Conservation (phyloP, 768 basidiomycete genomes). For the Floccularia luteovirens region DNA sequence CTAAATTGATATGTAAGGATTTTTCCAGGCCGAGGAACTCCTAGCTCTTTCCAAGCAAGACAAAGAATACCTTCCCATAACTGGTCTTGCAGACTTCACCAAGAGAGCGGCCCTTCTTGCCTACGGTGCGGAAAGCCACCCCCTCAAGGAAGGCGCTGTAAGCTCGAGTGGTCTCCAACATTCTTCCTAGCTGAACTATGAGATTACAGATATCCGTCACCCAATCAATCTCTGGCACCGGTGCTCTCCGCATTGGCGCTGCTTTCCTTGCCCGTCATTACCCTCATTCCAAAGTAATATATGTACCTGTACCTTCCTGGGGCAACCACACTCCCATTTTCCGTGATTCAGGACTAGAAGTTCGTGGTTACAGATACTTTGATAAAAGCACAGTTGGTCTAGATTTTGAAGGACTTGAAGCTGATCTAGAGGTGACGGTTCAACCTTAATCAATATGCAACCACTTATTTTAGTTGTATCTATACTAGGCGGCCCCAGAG, state of each 20-base stretch:
- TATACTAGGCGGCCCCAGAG: constrained; percentile 57
- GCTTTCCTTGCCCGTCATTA: constrained; percentile 89
- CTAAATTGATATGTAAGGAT: constrained; percentile 3
- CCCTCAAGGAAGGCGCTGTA: constrained; percentile 66
- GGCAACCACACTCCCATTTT: constrained; percentile 94
- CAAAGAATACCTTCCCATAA: constrained; percentile 97
- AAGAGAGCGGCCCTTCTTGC: constrained; percentile 84
- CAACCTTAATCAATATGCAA: not conserved
- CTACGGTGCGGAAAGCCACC: constrained; percentile 76
- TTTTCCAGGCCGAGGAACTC: constrained; percentile 59
- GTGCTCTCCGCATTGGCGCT: constrained; percentile 92
- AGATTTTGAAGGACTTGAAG: constrained; percentile 86
- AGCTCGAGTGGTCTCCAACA: constrained; percentile 15
- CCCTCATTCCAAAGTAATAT: constrained; percentile 79
- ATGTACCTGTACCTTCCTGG: constrained; percentile 93
- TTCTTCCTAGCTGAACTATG: constrained; percentile 5
- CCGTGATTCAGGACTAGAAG: constrained; percentile 91
- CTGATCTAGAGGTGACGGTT: constrained; percentile 70
- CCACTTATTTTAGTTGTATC: constrained; percentile 5
- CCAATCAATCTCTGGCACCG: constrained; percentile 96
- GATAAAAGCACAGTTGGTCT: constrained; percentile 88
- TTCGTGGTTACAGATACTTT: constrained; percentile 90
- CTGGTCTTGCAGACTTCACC: constrained; percentile 82
- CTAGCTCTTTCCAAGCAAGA: constrained; percentile 60
- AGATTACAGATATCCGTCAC: constrained; percentile 64